Percentiles rank a stretch among this genome's conserved stretches.
Evolutionary conservation across 2,329 filamentous ascomycete species (phyloP).

Genomic region (Verticillium nonalfalfae): DNA sequence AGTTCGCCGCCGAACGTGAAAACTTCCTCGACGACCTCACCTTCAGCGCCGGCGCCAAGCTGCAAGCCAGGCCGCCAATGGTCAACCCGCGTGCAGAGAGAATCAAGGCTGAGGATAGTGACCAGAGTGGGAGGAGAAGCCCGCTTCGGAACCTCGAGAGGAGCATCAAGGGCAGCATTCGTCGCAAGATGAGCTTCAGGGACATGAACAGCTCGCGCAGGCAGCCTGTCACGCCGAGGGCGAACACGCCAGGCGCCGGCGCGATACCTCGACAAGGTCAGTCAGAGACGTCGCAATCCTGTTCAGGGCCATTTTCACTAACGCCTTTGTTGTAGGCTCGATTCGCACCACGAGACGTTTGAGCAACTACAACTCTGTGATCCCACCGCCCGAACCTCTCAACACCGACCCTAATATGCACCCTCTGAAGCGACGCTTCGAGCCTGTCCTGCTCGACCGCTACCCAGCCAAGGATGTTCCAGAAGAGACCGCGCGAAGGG

Average conservation of each 20-base stretch:
- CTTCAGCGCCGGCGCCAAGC: slow-evolving; percentile 77
- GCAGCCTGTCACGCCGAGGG: slow-evolving; percentile 56
- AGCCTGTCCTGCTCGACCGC: slow-evolving; percentile 90
- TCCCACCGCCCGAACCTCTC: slow-evolving; percentile 85
- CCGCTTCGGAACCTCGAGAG: slow-evolving; percentile 54
- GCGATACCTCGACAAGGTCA: slow-evolving; percentile 6
- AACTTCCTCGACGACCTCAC: slow-evolving; percentile 88
- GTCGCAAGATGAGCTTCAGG: slow-evolving; percentile 84
- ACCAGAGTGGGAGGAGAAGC: slow-evolving; percentile 44
- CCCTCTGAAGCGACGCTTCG: slow-evolving; percentile 86
- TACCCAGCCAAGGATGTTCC: slow-evolving; percentile 80
- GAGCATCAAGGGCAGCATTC: slow-evolving; percentile 74
- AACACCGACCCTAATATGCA: slow-evolving; percentile 91
- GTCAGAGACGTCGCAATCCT: slow-evolving; percentile 9
- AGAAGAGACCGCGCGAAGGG: slow-evolving; percentile 74
- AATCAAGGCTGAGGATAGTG: slow-evolving; percentile 67
- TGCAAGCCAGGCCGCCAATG: slow-evolving; percentile 63
- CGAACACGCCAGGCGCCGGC: slow-evolving; percentile 10
- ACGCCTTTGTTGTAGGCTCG: slow-evolving; percentile 35
- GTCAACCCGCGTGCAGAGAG: slow-evolving; percentile 76
- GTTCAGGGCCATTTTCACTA: slow-evolving; percentile 12
- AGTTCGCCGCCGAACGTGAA: slow-evolving; percentile 93
- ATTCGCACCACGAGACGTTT: slow-evolving; percentile 78
- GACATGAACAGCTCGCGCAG: slow-evolving; percentile 95
- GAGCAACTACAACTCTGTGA: slow-evolving; percentile 98